Base-by-base conservation (phyloP, 805 yeast genomes). In the Cyberlindnera euphorbiiphila region DNA sequence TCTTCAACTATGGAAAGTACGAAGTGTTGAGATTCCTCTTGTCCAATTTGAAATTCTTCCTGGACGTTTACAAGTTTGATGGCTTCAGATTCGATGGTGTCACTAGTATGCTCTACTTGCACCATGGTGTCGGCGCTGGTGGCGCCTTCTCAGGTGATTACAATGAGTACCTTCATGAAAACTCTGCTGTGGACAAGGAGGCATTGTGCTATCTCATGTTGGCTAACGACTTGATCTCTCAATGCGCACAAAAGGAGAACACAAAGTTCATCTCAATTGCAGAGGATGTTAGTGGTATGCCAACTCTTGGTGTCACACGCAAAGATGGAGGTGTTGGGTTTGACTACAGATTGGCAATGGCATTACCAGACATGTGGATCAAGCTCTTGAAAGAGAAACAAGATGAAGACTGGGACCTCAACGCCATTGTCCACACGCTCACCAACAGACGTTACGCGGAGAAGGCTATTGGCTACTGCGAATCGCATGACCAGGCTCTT, bases 331-430 rank as follows among this genome's bases (percentile, higher is more conserved):
- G 98, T 40, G 80, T 84, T 44, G 98, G 97, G 0, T 91, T 91
- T 54, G 93, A 89, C 59, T 91, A 91, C 61, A 71, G 98, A 46
- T 69, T 91, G 37, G 93, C 95, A 2, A 91, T 91, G 98, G 97
- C 98, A 1, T 70, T 91, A 42, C 98, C 98, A 4, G 98, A 91
- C 61, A 91, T 91, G 98, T 91, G 98, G 98, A 91, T 91, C 65
- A 93, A 93, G 61, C 62, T 88, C 32, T 65, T 91, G 50, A 91
- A 93, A 58, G 97, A 89, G 57, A 65, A 72, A 42, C 56, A 63
- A 30, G 98, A 91, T 60, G 96, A 89, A 43, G 82, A 86, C 35
- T 91, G 98, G 98, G 87, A 89, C 53, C 62, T 91, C 67, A 87
- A 83, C 30, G 67, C 72, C 43, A 88, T 91, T 39, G 81, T 79